Percentiles rank a stretch among this genome's conserved stretches.
Evolutionary conservation across 176 grass and related monocot genomes (phyloP).

Genomic region (Bonia amplexicaulis): DNA sequence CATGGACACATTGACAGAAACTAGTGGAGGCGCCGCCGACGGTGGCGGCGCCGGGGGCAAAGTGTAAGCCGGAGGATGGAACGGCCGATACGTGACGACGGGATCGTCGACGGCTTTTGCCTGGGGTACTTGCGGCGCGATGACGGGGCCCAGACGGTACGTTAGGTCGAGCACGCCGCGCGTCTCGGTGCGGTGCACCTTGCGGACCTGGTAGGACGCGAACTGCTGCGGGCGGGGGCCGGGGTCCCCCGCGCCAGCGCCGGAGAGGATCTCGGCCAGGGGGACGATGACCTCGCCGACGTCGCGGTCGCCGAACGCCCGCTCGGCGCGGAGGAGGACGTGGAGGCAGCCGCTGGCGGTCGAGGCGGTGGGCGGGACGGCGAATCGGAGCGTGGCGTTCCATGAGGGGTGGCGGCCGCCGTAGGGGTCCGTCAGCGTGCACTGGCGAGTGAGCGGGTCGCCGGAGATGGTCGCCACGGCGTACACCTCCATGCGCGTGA

Average conservation of each 20-base stretch:
- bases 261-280: constrained; percentile 37
- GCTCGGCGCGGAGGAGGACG: constrained; percentile 63
- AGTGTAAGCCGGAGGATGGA: not conserved
- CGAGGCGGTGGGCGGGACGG: constrained; percentile 31
- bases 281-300: constrained; percentile 67
- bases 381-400: constrained; percentile 55
- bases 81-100: constrained; percentile 29
- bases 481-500: constrained; percentile 71
- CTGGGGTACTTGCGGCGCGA: not conserved
- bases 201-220: constrained; percentile 55
- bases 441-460: constrained; percentile 39
- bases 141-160: constrained; percentile 44
- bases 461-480: constrained; percentile 52
- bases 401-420: constrained; percentile 61
- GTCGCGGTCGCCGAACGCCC: constrained; percentile 59
- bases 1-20: too few relatives aligned
- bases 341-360: constrained; percentile 32
- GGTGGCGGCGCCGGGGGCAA: not conserved
- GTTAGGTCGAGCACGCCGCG: constrained; percentile 57
- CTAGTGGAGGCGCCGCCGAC: too few relatives aligned
- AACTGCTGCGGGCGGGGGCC: constrained; percentile 29
- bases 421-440: constrained; percentile 46
- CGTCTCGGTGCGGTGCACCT: constrained; percentile 38
- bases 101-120: constrained; percentile 16
- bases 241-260: not conserved